A percentile compares a stretch with the other conserved stretches of the same genome.
These are phyloP conservation scores for Coniella vitis DNA, from an alignment of 2,329 filamentous ascomycete genomes.

Conservation along the genomic window DNA sequence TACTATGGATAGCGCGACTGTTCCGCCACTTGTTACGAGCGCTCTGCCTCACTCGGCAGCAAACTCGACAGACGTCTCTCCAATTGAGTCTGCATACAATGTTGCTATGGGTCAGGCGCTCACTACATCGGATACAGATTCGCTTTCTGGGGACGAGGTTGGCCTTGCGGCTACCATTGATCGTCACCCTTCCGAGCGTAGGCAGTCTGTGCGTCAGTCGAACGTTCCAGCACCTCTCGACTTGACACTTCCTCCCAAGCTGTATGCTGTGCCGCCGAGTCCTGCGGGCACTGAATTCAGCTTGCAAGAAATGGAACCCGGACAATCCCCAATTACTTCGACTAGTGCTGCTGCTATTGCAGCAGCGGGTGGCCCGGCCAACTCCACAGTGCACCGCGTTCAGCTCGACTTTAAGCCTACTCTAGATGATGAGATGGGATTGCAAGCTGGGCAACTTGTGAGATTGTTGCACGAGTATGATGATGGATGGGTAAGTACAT, in stretches of 20 bases:
- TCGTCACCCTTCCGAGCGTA: slow-evolving; percentile 30
- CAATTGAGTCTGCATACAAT: slow-evolving; percentile 7
- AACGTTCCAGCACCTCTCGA: slow-evolving; percentile 42
- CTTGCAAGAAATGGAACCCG: slow-evolving; percentile 32
- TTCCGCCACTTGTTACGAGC: not conserved
- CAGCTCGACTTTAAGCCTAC: slow-evolving; percentile 91
- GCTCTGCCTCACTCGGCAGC: not conserved
- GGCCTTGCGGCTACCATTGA: slow-evolving; percentile 4
- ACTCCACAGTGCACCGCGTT: slow-evolving; percentile 74
- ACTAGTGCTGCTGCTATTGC: slow-evolving; percentile 53
- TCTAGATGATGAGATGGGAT: slow-evolving; percentile 83
- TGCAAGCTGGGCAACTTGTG: slow-evolving; percentile 76
- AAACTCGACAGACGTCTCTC: not conserved
- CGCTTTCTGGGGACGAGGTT: not conserved
- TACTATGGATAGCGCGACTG: slow-evolving; percentile 4
- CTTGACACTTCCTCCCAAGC: slow-evolving; percentile 39
- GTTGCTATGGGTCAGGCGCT: slow-evolving; percentile 1
- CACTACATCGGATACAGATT: not conserved
- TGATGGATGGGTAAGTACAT: slow-evolving; percentile 81
- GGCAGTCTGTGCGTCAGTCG: slow-evolving; percentile 50
- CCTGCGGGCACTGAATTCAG: slow-evolving; percentile 59
- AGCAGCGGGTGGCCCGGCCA: slow-evolving; percentile 52
- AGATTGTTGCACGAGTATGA: slow-evolving; percentile 93
- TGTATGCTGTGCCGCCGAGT: slow-evolving; percentile 41
- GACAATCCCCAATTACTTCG: slow-evolving; percentile 44